Evolutionary conservation across 495 filamentous ascomycete species (phyloP), one percentile per base, ranked within the genome.

Genomic region (Trichoderma erinaceum): DNA sequence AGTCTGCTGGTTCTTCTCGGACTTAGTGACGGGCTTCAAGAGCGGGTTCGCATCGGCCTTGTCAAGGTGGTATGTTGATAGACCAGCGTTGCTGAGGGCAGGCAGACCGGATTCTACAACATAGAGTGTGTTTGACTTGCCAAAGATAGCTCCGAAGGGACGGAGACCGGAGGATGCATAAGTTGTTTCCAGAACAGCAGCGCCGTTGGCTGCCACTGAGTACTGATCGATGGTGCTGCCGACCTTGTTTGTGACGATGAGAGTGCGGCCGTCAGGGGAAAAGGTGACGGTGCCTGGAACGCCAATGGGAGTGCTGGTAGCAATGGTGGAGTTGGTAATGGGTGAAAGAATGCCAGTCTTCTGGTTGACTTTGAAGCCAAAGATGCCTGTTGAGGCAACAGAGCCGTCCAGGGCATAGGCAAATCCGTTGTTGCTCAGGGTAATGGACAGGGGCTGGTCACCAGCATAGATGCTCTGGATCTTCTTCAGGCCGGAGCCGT

Each of bases 201-300:
- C 23, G 23, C 56, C 56, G 25, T 29, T 32, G 56, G 56, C 16
- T 32, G 11, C 56, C 13, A 61, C 56, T 23, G 56, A 29, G 56
- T 29, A 61, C 11, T 29, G 10, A 25, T 61, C 56, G n/a, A 61
- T 61, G 56, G 56, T 61, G 25, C 56, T 61, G 56, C 56, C 25
- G 25, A 61, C 56, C 25, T 61, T 61, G 56, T 61, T 61, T 7
- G 56, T 61, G 56, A 61, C 56, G 56, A 61, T 61, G 56, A 61
- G 25, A 0, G 56, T 29, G 11, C 29, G 56, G 56, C 25, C 25
- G 16, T 61, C 56, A 18, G 56, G 56, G 27, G 56, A 12, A 32
- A 61, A 61, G 56, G 56, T 11, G 13, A 61, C 56, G 11, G 56
- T 61, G 56, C 56, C 56, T 12, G 56, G 56, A 18, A 61, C 56